Base-by-base conservation (phyloP, 2,329 filamentous ascomycete species). In the Orbilia oligospora region DNA sequence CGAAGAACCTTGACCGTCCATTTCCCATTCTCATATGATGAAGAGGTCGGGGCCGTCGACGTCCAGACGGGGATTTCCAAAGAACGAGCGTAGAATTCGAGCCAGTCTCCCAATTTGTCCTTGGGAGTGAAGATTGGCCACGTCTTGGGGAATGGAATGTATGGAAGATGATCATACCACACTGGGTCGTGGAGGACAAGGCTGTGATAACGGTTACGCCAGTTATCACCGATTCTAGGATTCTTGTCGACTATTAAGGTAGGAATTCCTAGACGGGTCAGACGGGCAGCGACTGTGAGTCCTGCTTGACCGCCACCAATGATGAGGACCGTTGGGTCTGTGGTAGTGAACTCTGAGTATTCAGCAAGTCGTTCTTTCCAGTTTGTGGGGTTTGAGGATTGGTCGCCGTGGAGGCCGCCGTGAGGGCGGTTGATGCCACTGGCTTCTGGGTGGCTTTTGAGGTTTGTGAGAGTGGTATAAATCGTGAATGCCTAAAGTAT, bases 101-200 rank as follows among this genome's bases (percentile, higher is more conserved):
- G 90, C 84, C 89, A 93, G 51, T 91, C 89, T 0, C 87, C 91
- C 0, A 92, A 85, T 82, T 92, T 92, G 83, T 92, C 90, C 82
- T 92, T 92, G 4, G 90, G 90, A 0, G 90, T 91, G 83, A 91
- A 93, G 16, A 91, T 78, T 2, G 91, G 91, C 91, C 91, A 93
- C 66, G 87, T 87, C 0, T 86, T 82, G 0, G 91, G 91, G 82
- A 92, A 93, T 0, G 85, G 84, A 3, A 93, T 81, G 82, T 91
- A 92, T 0, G 91, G 89, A 85, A 91, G 84, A 81, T 90, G 88
- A 68, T 88, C 87, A 72, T 87, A 88, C 85, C 86, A 90, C 1
- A 92, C 88, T 0, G 90, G 90, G 80, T 92, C 91, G 80, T 93
- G 91, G 0, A 91, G 87, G 0, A 92, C 90, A 0, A 92, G 87